Percentiles rank a stretch among this genome's conserved stretches.
Evolutionary conservation across 495 filamentous ascomycete genomes (phyloP).

Genomic region (Neurospora cerealis): DNA sequence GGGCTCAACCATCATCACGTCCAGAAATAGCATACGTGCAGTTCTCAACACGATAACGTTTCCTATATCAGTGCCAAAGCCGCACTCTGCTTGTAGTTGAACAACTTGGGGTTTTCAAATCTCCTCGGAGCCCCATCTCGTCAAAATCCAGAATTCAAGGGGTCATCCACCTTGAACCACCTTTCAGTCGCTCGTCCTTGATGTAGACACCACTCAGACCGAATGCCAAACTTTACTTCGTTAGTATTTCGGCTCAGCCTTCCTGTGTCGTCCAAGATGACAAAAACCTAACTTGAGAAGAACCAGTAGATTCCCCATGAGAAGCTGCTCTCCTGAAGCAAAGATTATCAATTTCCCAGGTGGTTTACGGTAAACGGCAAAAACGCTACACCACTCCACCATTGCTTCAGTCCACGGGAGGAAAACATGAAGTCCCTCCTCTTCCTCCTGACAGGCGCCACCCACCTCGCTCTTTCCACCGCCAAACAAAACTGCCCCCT

Average conservation of each 20-base stretch:
- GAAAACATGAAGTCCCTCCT: neutral
- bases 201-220: neutral
- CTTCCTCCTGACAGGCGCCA: neutral
- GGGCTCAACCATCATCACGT: neutral
- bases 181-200: neutral
- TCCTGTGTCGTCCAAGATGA: neutral
- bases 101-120: neutral
- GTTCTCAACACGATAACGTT: no score
- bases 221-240: neutral
- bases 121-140: neutral
- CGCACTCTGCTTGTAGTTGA: neutral
- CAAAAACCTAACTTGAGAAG: neutral
- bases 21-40: neutral
- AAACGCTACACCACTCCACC: neutral
- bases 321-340: neutral
- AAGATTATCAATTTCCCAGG: neutral
- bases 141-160: neutral
- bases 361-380: neutral
- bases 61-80: neutral
- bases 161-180: neutral
- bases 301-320: neutral
- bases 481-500: slow-evolving; percentile 35
- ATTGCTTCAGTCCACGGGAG: neutral
- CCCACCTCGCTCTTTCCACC: neutral
- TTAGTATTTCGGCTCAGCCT: neutral